Evolutionary conservation across 495 filamentous ascomycete genomes (phyloP).

Genomic region (Podospora comata): DNA sequence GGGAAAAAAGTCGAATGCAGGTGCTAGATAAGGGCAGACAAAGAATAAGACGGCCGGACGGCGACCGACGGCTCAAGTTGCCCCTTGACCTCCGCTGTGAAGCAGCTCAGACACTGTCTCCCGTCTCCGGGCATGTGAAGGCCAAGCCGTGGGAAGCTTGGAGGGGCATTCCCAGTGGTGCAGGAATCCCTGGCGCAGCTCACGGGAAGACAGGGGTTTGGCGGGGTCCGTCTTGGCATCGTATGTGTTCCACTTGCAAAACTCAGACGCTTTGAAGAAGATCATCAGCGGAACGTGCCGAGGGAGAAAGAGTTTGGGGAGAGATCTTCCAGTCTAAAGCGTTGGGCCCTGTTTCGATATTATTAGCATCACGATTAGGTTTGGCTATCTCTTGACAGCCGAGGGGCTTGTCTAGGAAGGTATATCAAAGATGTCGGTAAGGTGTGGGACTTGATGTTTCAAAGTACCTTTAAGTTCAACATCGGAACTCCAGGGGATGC

Average conservation of each 20-base stretch:
- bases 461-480: neutral
- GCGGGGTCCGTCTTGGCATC: neutral
- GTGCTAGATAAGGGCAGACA: conserved; percentile 6
- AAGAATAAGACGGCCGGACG: neutral
- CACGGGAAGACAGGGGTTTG: neutral
- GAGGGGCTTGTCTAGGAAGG: neutral
- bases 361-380: neutral
- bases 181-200: conserved; percentile 1
- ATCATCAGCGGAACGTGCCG: neutral
- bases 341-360: neutral
- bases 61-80: neutral
- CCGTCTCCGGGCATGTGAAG: conserved; percentile 1
- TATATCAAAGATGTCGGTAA: neutral
- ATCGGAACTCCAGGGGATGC: too few species aligned
- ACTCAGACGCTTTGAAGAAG: neutral
- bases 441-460: neutral
- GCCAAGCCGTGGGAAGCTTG: neutral
- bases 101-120: neutral
- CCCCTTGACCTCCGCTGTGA: neutral
- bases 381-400: neutral
- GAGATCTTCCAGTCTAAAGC: neutral
- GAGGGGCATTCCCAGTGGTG: conserved; percentile 1
- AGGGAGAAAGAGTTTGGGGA: neutral
- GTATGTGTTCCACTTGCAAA: neutral
- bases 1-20: neutral